Base-by-base conservation (phyloP, 306 rosid genomes). In the Glycyrrhiza uralensis region DNA sequence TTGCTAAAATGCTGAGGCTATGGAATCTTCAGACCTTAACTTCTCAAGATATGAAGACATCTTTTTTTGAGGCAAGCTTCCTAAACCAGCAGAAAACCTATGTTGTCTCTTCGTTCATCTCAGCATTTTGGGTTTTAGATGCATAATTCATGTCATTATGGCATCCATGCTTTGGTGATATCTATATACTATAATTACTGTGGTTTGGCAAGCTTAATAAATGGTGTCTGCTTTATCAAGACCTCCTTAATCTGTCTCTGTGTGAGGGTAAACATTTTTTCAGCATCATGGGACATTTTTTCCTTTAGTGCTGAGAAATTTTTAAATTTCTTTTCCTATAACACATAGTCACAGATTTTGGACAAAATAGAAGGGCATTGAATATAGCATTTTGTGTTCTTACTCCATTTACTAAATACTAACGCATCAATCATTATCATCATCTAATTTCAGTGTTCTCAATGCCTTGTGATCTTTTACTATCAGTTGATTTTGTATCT, bases 11-110 rank as follows among this genome's bases (percentile, higher is more conserved):
- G n/a, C n/a, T n/a, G 87, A 87, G 85, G n/a, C n/a, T 85, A 42
- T 93, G 63, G 98, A 93, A 74, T 83, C 93, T 81, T 83, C 98
- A 36, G 97, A 90, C 84, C 97, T 90, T 46, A 88, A 93, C 87
- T 93, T 93, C 90, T 85, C 97, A 64, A 93, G 98, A 93, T 93
- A 93, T 87, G 98, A 97, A n/a, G 98, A 93, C 86, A 93, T n/a
- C 98, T 81, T 93, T 93, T 70, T 90, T 93, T 62, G 98, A 93
- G 96, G 98, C 65, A 87, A 72, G 86, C 56, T 73, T n/a, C n/a
- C n/a, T n/a, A n/a, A n/a, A n/a, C n/a, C n/a, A n/a, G n/a, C n/a
- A n/a, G n/a, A n/a, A n/a, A n/a, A n/a, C n/a, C n/a, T 20, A 46
- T 55, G 1, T 42, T 28, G 17, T 61, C 17, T 44, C 15, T 18